Conservation (phyloP, 345 rosid species). For the Gossypium australe region DNA sequence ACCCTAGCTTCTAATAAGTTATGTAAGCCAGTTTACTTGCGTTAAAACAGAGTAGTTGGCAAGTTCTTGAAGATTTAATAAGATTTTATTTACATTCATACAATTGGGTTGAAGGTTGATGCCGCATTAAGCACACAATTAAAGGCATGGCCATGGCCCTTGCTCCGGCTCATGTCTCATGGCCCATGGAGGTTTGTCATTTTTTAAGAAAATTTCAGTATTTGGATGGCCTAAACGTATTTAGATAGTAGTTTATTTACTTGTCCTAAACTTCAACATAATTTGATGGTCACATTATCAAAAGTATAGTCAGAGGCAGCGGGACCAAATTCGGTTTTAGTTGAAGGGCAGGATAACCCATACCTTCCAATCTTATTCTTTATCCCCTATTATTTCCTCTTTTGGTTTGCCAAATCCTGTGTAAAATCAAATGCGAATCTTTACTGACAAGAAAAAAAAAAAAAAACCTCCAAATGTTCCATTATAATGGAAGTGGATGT, state of each 20-base stretch:
- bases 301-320: no score
- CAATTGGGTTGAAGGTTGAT: neutral
- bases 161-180: no score
- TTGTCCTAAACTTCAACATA: no score
- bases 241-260: no score
- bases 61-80: neutral
- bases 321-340: no score
- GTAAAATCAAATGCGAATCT: neutral
- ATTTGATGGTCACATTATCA: no score
- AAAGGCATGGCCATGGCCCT: no score
- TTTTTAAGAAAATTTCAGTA: no score
- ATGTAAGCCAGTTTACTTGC: neutral
- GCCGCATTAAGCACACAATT: neutral
- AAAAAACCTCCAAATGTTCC: no score
- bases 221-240: no score
- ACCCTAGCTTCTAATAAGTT: neutral
- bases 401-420: neutral
- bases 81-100: neutral
- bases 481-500: neutral
- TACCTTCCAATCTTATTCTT: neutral
- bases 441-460: no score
- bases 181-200: no score
- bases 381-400: neutral
- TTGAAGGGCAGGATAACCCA: neutral
- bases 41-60: neutral